Evolutionary conservation across 352 stramenopile species (phyloP), one percentile per base, ranked within the genome.

Genomic region (Globisporangium iwayamae): DNA sequence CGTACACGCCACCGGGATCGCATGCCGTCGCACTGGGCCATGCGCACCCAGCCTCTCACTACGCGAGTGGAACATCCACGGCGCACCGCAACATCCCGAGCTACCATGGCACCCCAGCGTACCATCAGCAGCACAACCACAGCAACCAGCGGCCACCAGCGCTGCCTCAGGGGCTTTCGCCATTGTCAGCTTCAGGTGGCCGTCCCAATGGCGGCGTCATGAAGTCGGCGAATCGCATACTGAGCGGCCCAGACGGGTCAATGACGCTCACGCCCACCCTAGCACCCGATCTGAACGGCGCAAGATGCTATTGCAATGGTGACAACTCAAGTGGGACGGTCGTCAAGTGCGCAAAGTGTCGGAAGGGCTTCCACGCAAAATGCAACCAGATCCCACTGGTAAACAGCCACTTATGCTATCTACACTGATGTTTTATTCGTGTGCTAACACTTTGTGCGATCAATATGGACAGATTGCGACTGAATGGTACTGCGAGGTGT

Each of bases 401-500:
- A 56, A 7, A 66, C 67, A 18, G 18, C 13, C 51, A n/a, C 55
- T 32, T 13, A 13, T 46, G 7, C 32, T 62, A 25, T 43, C 6
- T 10, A 20, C 8, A 10, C 16, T 45, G 34, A 5, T 62, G 39
- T 51, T 10, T 18, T 34, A 36, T 4, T 28, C 38, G 47, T 18
- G 20, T 30, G 28, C 18, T 58, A 13, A 66, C 32, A 59, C 28
- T 51, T 38, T 28, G 62, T 48, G 13, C 32, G 32, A 7, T n/a
- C 39, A 20, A 13, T 4, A 56, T 51, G 38, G 55, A 52, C 25
- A 86, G 73, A 43, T 70, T 38, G 65, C 32, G 41, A 70, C 76
- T 45, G 79, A 91, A 22, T 94, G 84, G 84, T 80, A 87, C 52
- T 94, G 86, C 48, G 86, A 94, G 56, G 52, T 58, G 8, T 94